Evolutionary conservation across 306 rosid species (phyloP), one percentile per base, ranked within the genome.

Genomic region (Begonia masoniana): DNA sequence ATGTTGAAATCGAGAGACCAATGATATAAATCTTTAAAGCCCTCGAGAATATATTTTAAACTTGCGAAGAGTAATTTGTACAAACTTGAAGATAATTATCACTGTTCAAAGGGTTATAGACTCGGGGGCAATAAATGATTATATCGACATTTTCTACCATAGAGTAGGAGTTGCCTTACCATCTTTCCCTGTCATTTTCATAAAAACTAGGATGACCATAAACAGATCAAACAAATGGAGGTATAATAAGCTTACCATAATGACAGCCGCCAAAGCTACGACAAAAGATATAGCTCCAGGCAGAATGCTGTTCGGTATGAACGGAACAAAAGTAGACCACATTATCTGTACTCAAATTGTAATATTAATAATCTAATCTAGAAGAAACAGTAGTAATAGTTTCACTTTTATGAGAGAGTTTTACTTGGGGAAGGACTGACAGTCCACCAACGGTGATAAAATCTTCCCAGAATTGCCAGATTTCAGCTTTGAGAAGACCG

Each of bases 261-360:
- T 42, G 65, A 82, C 80, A 15, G 89, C 76, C 9, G 48, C 52
- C 51, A 78, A 41, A 54, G 94, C 97, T 14, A 76, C 15, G 14
- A 75, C 72, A 68, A 81, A 81, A 52, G 97, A 67, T 46, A 55
- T 14, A 14, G 66, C 71, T 47, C 97, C 97, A 19, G 96, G 97
- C 59, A 91, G 62, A 68, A 85, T 71, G 64, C 84, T 82, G 73
- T 75, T 81, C 26, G 97, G 96, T 67, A 91, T 41, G 63, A 68
- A 81, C 1, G 96, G 97, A 45, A 91, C 88, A 77, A 91, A 91
- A n/a, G 97, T 91, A 65, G 96, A 91, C 97, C 97, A 91, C 96
- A 91, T 91, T 57, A 91, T 85, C 97, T 85, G 85, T 9, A 59
- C 52, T 16, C 41, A 12, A 41, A 41, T 51, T 41, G 17, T 41